Base-by-base conservation (phyloP, 2,329 filamentous ascomycete species). In the Ustulina deusta region DNA sequence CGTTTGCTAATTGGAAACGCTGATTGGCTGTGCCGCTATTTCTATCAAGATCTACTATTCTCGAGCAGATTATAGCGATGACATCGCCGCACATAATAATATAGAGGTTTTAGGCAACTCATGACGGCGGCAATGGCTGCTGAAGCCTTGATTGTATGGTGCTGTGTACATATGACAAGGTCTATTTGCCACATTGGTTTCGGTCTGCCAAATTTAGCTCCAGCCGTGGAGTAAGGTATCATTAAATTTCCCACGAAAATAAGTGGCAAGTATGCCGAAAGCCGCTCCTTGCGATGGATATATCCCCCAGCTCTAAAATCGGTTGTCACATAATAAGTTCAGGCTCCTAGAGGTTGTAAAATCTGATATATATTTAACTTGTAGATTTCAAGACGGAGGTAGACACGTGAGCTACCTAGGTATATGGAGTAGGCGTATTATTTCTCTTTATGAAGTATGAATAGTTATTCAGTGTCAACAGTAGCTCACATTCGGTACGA, bases 31-130 rank as follows among this genome's bases (percentile, higher is more conserved):
- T 32, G 29, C 48, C 13, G 7, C 13, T 59, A 15, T 29, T 44
- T 22, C 29, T 25, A 29, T 25, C 40, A 15, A 13, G 48, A 55
- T 49, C 29, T 51, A 34, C 20, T 56, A 20, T 15, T 56, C 17
- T 17, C 7, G n/a, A 17, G 49, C 20, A 11, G 22, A 15, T 6
- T 15, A 42, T 38, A 22, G 20, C 20, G 32, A 54, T 65, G 61
- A 68, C 27, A 68, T 68, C 65, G 54, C 40, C 5, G 15, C 13
- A n/a, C n/a, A 20, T 54, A 20, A 36, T 25, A 13, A 7, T 42
- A 36, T n/a, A 9, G 20, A 34, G 29, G 6, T 25, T 11, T 34
- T 22, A 34, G 2, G 10, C 3, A 9, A 11, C 25, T n/a, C 3
- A 7, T 22, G 20, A n/a, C 46, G 48, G 22, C 32, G 29, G 20